Percentiles rank a stretch among this genome's conserved stretches.
Conservation (phyloP, 164 flowering plant genomes). For the Malania oleifera region DNA sequence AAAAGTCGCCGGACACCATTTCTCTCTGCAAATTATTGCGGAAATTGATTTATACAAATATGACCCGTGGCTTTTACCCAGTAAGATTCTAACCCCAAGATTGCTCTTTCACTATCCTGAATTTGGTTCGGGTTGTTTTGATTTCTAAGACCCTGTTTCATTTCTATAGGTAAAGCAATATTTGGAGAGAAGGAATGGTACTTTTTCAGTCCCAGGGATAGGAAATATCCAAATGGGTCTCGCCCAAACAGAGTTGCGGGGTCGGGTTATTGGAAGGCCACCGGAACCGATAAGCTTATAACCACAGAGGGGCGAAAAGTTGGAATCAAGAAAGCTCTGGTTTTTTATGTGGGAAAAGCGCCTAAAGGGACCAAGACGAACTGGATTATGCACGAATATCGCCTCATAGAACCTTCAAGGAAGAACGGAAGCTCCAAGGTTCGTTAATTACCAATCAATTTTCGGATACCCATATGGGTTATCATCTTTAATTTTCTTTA, state of each 20-base stretch:
- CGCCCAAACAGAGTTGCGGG: slow-evolving; percentile 89
- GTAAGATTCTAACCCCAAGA: slow-evolving; percentile 20
- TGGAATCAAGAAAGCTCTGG: slow-evolving; percentile 87
- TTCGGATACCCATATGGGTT: neutral
- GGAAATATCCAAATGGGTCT: slow-evolving; percentile 88
- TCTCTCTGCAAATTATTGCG: slow-evolving; percentile 41
- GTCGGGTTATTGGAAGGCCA: slow-evolving; percentile 93
- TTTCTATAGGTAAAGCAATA: slow-evolving; percentile 56
- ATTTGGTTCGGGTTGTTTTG: neutral
- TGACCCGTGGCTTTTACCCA: slow-evolving; percentile 61
- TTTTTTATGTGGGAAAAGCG: slow-evolving; percentile 79
- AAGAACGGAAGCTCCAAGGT: slow-evolving; percentile 57
- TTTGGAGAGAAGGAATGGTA: slow-evolving; percentile 96
- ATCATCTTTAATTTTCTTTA: neutral
- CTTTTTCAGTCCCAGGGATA: slow-evolving; percentile 79
- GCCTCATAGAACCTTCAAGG: slow-evolving; percentile 45
- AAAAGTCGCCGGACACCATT: slow-evolving; percentile 52
- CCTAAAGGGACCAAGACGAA: slow-evolving; percentile 86
- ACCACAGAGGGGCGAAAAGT: slow-evolving; percentile 56
- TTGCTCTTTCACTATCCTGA: neutral
- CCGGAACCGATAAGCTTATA: slow-evolving; percentile 81
- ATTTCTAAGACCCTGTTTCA: neutral
- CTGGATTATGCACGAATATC: slow-evolving; percentile 93
- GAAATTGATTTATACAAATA: slow-evolving; percentile 62
- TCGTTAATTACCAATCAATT: neutral